Percentiles rank a stretch among this genome's conserved stretches.
These are phyloP conservation scores for Quercus cerris DNA, from an alignment of 306 rosid genomes.

Conservation along the genomic window DNA sequence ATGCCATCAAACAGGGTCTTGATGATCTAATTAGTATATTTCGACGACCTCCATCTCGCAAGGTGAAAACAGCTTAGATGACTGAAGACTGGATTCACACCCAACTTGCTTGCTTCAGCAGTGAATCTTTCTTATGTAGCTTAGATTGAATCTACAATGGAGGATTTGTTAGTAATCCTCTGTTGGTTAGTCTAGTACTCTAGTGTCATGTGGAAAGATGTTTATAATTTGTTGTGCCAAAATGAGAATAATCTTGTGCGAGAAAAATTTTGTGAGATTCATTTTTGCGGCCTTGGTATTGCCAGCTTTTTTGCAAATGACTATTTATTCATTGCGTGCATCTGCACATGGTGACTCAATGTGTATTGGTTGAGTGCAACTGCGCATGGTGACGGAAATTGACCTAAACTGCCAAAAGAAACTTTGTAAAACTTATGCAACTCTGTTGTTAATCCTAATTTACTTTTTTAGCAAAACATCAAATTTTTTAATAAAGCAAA, in stretches of 20 bases:
- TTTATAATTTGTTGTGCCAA: background rate
- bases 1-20: conserved; percentile 63
- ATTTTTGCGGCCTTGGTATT: background rate
- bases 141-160: conserved; percentile 13
- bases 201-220: conserved; percentile 7
- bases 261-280: conserved; percentile 21
- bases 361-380: background rate
- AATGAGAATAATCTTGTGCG: conserved; percentile 10
- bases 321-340: background rate
- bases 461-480: no score
- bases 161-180: conserved; percentile 3
- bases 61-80: conserved; percentile 81
- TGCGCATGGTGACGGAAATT: background rate
- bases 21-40: conserved; percentile 93
- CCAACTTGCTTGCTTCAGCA: background rate
- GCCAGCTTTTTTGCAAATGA: background rate
- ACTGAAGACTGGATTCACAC: background rate
- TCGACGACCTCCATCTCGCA: conserved; percentile 93
- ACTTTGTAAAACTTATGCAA: no score
- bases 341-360: background rate
- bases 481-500: no score
- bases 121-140: conserved; percentile 17
- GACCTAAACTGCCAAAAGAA: no score
- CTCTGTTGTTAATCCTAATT: no score
- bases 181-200: conserved; percentile 2